Percentiles rank a stretch among this genome's conserved stretches.
Conservation (phyloP, 192 early-diverging fungal genomes). For the Geosiphon pyriformis region DNA sequence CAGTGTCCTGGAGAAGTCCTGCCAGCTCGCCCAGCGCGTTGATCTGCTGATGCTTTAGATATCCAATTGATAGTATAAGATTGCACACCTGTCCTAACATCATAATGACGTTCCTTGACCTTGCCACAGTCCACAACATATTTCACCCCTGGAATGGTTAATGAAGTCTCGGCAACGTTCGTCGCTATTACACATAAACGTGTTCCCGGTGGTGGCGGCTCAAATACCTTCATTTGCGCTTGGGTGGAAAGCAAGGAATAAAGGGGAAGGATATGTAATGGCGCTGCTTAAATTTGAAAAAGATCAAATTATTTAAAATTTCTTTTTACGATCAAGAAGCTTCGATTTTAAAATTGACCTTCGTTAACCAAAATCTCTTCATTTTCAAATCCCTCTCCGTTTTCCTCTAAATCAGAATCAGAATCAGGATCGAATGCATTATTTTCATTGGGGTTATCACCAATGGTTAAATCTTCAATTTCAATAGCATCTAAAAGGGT, state of each 20-base stretch:
- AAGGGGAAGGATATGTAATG: constrained; percentile 93
- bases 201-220: constrained; percentile 77
- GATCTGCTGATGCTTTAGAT: constrained; percentile 89
- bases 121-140: constrained; percentile 99
- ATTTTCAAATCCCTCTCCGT: constrained; percentile 25
- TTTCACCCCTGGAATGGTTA: constrained; percentile 98
- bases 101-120: constrained; percentile 97
- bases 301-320: not conserved
- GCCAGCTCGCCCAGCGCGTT: constrained; percentile 97
- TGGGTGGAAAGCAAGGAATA: constrained; percentile 91
- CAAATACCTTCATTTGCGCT: constrained; percentile 90
- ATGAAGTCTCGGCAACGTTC: constrained; percentile 95
- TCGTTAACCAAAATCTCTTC: constrained; percentile 34
- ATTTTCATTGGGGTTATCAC: constrained; percentile 66
- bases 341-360: not conserved
- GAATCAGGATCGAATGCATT: constrained; percentile 47
- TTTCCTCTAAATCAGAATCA: constrained; percentile 40
- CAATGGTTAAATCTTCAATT: constrained; percentile 54
- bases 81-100: constrained; percentile 94
- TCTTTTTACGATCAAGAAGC: not conserved
- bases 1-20: constrained; percentile 95
- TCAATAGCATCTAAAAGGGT: constrained; percentile 47
- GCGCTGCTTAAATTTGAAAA: constrained; percentile 33
- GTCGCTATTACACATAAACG: constrained; percentile 94
- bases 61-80: constrained; percentile 94